Percentiles rank a stretch among this genome's conserved stretches.
phyloP scores from a whole-genome alignment of 306 rosid genomes.

The Alnus rubra region DNA sequence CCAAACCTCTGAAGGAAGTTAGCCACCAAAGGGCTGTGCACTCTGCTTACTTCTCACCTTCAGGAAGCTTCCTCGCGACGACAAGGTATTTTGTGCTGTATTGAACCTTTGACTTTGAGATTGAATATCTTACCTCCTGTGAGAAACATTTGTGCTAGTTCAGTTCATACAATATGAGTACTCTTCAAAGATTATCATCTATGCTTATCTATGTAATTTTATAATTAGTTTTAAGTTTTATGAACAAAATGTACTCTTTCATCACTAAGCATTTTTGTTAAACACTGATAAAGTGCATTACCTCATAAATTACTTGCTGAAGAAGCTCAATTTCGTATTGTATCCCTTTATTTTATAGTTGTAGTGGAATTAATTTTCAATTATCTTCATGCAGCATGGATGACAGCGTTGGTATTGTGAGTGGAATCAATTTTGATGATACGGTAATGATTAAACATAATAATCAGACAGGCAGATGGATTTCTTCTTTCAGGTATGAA shows the following conservation, averaged over 20 bases:
- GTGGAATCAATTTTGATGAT: slow-evolving; percentile 64
- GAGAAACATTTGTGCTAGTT: not conserved
- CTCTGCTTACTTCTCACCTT: slow-evolving; percentile 92
- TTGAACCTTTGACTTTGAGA: not conserved
- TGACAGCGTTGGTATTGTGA: slow-evolving; percentile 59
- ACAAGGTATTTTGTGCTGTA: slow-evolving; percentile 57
- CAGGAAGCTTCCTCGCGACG: slow-evolving; percentile 72
- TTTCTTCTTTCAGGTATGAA: slow-evolving; percentile 70
- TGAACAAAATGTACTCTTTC: not conserved
- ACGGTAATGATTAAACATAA: slow-evolving; percentile 43
- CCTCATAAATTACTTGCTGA: not conserved
- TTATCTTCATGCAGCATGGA: slow-evolving; percentile 53
- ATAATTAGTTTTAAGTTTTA: not conserved
- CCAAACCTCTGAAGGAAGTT: slow-evolving; percentile 48
- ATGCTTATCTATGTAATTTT: not conserved
- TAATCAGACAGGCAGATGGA: slow-evolving; percentile 74
- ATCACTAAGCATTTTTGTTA: not conserved
- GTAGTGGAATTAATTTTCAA: slow-evolving; percentile 2
- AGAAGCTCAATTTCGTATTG: not conserved
- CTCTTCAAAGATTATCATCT: not conserved
- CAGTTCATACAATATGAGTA: not conserved
- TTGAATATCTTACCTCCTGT: not conserved
- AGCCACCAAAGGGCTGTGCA: slow-evolving; percentile 64
- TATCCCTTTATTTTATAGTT: not conserved
- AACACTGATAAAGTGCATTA: not conserved